These are phyloP conservation scores for Ambrosia trifida DNA, from an alignment of 129 eudicot genomes.

Conservation along the genomic window DNA sequence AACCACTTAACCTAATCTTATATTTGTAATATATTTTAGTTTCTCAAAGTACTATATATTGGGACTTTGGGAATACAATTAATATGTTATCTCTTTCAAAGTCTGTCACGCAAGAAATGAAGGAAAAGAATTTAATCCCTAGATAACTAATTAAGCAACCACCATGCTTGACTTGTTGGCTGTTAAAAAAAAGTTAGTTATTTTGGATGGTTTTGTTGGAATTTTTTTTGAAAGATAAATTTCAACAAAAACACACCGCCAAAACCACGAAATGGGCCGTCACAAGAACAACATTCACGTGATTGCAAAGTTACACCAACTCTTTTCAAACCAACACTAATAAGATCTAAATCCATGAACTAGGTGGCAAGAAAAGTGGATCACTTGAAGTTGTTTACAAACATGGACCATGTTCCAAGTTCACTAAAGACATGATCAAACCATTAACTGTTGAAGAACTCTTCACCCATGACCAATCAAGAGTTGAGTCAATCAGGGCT, in stretches of 20 bases:
- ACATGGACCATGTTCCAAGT: constrained; percentile 72
- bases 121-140: constrained; percentile 12
- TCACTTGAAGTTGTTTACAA: constrained; percentile 55
- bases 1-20: background rate
- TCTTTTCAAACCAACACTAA: background rate
- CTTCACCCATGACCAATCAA: constrained; percentile 47
- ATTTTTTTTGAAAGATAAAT: no score
- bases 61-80: no score
- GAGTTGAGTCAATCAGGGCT: constrained; percentile 52
- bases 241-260: no score
- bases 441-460: constrained; percentile 40
- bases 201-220: no score
- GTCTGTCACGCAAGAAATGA: background rate
- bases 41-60: no score
- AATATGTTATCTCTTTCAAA: background rate
- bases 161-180: no score
- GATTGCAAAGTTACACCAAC: no score
- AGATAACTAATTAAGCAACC: constrained; percentile 7
- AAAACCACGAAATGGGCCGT: no score
- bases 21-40: background rate
- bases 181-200: no score
- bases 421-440: constrained; percentile 20
- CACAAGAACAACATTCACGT: no score
- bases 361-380: constrained; percentile 40
- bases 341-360: constrained; percentile 15